These are phyloP conservation scores for Solanum clarkiae DNA, from an alignment of 257 asterid species.

Conservation along the genomic window DNA sequence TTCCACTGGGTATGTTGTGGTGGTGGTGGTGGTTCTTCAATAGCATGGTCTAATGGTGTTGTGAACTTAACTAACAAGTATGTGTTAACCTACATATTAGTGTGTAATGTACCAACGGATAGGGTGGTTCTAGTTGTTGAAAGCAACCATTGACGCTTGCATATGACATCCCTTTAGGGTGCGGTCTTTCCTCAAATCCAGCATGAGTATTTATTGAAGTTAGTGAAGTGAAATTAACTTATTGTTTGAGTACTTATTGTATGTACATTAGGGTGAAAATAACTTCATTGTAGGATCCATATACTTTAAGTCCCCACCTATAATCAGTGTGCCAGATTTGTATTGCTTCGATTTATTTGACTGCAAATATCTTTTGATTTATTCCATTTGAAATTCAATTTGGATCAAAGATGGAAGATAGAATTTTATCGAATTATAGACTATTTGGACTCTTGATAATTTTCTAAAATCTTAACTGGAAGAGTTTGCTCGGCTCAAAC, in stretches of 20 bases:
- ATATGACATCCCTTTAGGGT: not conserved
- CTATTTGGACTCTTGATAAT: not conserved
- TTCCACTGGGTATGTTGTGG: too few species aligned
- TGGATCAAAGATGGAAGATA: not conserved
- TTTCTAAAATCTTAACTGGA: not conserved
- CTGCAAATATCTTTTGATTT: not conserved
- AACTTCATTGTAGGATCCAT: not conserved
- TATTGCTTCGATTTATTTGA: not conserved
- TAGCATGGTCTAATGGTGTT: not conserved
- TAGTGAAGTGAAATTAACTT: not conserved
- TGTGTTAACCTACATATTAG: not conserved
- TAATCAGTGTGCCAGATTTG: not conserved
- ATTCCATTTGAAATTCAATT: not conserved
- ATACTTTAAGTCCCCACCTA: not conserved
- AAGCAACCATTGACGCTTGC: not conserved
- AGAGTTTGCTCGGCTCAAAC: not conserved
- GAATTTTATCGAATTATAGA: not conserved
- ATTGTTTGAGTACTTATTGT: not conserved
- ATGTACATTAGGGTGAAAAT: not conserved
- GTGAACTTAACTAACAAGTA: not conserved
- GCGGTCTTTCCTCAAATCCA: not conserved
- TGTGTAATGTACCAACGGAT: not conserved
- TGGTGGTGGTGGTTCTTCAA: not conserved
- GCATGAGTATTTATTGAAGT: not conserved
- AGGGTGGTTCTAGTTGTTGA: not conserved